Base-by-base conservation (phyloP, 2,329 filamentous ascomycete species). In the Gaeumannomyces sp. region DNA sequence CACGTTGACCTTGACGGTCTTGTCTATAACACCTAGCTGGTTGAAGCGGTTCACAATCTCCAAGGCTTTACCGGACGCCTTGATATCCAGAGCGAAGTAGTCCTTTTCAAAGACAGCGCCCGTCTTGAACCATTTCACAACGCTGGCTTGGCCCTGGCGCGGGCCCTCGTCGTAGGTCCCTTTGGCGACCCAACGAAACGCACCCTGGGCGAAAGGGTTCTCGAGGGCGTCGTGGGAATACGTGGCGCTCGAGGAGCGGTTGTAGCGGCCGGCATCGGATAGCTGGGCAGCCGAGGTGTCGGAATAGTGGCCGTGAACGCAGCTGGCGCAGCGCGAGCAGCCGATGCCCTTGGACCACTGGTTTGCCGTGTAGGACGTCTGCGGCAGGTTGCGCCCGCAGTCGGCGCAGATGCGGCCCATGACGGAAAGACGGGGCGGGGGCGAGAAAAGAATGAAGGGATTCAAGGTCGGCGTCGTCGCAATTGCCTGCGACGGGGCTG, bases 121-220 rank as follows among this genome's bases (percentile, higher is more conserved):
- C 0, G 70, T 72, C 68, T 78, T 79, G 71, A 78, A 79, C 73
- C 75, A 76, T 65, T 78, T 79, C 59, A 33, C 2, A 19, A 78
- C 76, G 59, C 75, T 76, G 16, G 66, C 58, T 65, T 78, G 70
- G 45, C 74, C 76, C 0, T 10, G n/a, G 16, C 76, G 72, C 16
- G 56, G 11, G 19, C 75, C 76, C 3, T 22, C 45, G 2, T 28
- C 71, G 65, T 79, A 78, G 7, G 1, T 67, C 1, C 74, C 74
- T 38, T 67, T 69, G 28, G 70, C 70, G 8, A 75, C 73, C 66
- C 65, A 70, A 27, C 71, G 70, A 64, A 74, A 75, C 0, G 68
- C 60, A 11, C 73, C 71, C 8, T 66, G 27, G 4, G 70, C 65
- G 60, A 73, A 73, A 4, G 72, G 71, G 50, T 69, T 50, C 1